Evolutionary conservation across 2,329 filamentous ascomycete genomes (phyloP), one percentile per base, ranked within the genome.

Genomic region (Massarina eburnea): DNA sequence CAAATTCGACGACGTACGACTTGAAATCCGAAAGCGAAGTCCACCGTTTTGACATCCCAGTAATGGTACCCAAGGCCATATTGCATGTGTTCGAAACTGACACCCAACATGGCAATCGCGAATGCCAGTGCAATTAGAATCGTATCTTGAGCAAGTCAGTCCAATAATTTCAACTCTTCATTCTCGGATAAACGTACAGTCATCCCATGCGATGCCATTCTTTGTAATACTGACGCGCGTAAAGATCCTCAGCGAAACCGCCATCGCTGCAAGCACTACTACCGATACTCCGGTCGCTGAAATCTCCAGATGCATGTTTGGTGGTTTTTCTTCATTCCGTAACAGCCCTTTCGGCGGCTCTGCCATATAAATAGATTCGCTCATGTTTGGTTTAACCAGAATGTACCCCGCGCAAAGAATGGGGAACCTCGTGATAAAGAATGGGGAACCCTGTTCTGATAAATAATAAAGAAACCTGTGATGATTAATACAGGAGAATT

Each of bases 31-130:
- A 33, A 33, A 29, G 40, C 32, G n/a, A 20, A 51, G 15, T 33
- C 26, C 10, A 40, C 29, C 18, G 20, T 36, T 12, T 36, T 39
- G 3, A 48, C 41, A 7, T 51, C 48, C 38, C 48, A 51, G 4
- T 44, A 36, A n/a, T 45, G 39, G 20, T 51, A 51, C 2, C 48
- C 45, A 24, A 48, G 48, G 14, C 41, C 48, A 26, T 41, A 14
- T 2, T 20, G 18, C 41, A 51, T 48, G 20, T 48, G 42, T 34
- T 32, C 20, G 27, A 45, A 39, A 17, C 37, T 34, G 20, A 39
- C 20, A 8, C 42, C 42, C 9, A 45, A 26, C 37, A 45, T 19
- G 18, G 4, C 29, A 15, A 45, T 22, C 2, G 35, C 32, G 20
- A 39, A 40, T 7, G 19, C 29, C 36, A 45, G 29, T 5, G 42